phyloP scores from a whole-genome alignment of 305 asterid species.

The Rubia peregrina region DNA sequence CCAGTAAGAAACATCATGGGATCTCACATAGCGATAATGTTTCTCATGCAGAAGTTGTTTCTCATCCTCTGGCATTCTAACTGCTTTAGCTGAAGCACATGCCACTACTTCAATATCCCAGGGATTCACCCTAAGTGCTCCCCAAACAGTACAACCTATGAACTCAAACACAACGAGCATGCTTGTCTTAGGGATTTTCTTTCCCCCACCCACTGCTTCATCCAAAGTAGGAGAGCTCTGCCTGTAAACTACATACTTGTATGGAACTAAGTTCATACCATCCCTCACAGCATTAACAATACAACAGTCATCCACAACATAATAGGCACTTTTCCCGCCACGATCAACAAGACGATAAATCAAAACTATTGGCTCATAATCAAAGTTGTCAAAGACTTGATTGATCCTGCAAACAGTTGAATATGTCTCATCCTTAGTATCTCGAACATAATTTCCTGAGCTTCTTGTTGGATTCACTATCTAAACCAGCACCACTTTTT shows the following conservation, averaged over 20 bases:
- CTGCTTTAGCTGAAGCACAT: not conserved
- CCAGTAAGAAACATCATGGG: not conserved
- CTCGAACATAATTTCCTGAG: slow-evolving; percentile 80
- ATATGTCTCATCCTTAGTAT: slow-evolving; percentile 56
- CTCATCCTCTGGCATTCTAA: not conserved
- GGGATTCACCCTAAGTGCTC: slow-evolving; percentile 71
- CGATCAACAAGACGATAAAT: slow-evolving; percentile 71
- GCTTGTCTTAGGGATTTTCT: slow-evolving; percentile 30
- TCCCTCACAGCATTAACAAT: slow-evolving; percentile 88
- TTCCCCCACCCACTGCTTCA: slow-evolving; percentile 40
- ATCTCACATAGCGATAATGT: not conserved
- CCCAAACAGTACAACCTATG: slow-evolving; percentile 81
- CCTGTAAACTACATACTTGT: slow-evolving; percentile 75
- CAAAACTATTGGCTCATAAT: slow-evolving; percentile 58
- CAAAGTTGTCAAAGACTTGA: slow-evolving; percentile 38
- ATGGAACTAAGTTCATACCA: slow-evolving; percentile 89
- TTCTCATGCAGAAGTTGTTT: not conserved
- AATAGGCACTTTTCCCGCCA: slow-evolving; percentile 72
- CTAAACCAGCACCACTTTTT: slow-evolving; percentile 62
- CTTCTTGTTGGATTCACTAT: slow-evolving; percentile 84
- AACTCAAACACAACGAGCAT: slow-evolving; percentile 86
- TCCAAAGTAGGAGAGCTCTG: slow-evolving; percentile 57
- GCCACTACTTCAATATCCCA: not conserved
- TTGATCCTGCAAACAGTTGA: slow-evolving; percentile 52
- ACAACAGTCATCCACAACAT: slow-evolving; percentile 71